These are phyloP conservation scores for Globisporangium perplexum DNA, from an alignment of 352 stramenopile genomes.

Conservation along the genomic window DNA sequence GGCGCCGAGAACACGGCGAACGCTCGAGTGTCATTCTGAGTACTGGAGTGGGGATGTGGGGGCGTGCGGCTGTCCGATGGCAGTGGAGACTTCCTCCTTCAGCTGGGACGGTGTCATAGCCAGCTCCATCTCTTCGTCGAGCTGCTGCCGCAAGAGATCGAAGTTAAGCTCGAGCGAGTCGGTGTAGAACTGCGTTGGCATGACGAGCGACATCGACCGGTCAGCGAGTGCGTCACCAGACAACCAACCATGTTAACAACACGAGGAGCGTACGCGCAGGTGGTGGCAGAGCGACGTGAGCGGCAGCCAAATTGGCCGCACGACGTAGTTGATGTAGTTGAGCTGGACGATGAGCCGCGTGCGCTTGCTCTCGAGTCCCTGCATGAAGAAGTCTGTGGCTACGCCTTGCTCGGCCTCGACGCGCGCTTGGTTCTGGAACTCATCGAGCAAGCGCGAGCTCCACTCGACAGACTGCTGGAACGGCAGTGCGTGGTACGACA, in stretches of 20 bases:
- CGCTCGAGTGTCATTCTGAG: not conserved
- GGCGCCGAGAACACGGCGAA: not conserved
- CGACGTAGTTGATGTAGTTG: slow-evolving; percentile 74
- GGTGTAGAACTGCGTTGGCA: slow-evolving; percentile 39
- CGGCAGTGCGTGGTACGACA: slow-evolving; percentile 50
- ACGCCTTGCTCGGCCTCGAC: slow-evolving; percentile 55
- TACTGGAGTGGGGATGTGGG: too few species aligned
- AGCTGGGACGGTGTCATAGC: too few species aligned
- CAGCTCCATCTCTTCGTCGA: slow-evolving; percentile 24
- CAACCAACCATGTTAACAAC: not conserved
- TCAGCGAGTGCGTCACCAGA: not conserved
- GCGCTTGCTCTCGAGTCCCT: slow-evolving; percentile 51
- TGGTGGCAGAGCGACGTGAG: slow-evolving; percentile 38
- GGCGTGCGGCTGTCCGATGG: too few species aligned
- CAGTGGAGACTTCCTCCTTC: too few species aligned
- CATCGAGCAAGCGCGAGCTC: slow-evolving; percentile 52
- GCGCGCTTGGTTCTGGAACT: slow-evolving; percentile 70
- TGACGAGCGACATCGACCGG: too few species aligned
- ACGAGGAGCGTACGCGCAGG: slow-evolving; percentile 37
- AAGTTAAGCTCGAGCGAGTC: slow-evolving; percentile 69
- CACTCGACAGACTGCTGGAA: slow-evolving; percentile 52
- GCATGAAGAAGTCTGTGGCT: slow-evolving; percentile 65
- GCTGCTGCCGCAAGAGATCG: slow-evolving; percentile 37
- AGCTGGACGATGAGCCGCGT: slow-evolving; percentile 61
- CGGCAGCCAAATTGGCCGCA: slow-evolving; percentile 63